phyloP scores from a whole-genome alignment of 768 basidiomycete species.

The Psilocybe sp. region DNA sequence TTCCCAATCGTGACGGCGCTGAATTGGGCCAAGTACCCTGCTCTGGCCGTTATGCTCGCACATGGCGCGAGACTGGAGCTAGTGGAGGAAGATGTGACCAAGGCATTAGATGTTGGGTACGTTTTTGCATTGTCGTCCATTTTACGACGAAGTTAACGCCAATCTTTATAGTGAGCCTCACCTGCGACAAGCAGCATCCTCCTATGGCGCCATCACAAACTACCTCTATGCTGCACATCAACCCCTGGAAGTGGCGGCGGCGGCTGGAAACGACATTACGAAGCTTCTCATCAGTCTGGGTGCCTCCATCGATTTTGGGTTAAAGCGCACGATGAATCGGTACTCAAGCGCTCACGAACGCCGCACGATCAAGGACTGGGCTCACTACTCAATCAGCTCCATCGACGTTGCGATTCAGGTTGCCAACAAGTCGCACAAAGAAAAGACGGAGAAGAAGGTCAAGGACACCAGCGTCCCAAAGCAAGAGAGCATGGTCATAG shows the following conservation, averaged over 20 bases:
- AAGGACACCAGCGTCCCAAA: background rate
- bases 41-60: conserved; percentile 35
- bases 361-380: conserved; percentile 36
- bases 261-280: conserved; percentile 31
- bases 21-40: conserved; percentile 28
- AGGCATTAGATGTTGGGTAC: conserved; percentile 32
- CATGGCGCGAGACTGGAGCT: conserved; percentile 36
- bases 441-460: background rate
- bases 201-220: conserved; percentile 20
- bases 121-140: conserved; percentile 5
- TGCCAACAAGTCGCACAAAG: conserved; percentile 10
- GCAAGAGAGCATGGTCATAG: conserved; percentile 2
- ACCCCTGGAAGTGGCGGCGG: conserved; percentile 39
- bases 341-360: conserved; percentile 17
- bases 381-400: conserved; percentile 25
- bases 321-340: conserved; percentile 18
- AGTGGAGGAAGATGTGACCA: conserved; percentile 32
- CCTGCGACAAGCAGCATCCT: conserved; percentile 13
- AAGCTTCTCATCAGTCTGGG: conserved; percentile 37
- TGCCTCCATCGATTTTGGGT: conserved; percentile 30
- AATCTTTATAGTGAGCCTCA: conserved; percentile 11
- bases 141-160: background rate
- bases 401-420: conserved; percentile 19
- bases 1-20: conserved; percentile 40
- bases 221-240: conserved; percentile 23